These are phyloP conservation scores for Coniochaeta sp. DNA, from an alignment of 2,329 filamentous ascomycete genomes.

Conservation along the genomic window DNA sequence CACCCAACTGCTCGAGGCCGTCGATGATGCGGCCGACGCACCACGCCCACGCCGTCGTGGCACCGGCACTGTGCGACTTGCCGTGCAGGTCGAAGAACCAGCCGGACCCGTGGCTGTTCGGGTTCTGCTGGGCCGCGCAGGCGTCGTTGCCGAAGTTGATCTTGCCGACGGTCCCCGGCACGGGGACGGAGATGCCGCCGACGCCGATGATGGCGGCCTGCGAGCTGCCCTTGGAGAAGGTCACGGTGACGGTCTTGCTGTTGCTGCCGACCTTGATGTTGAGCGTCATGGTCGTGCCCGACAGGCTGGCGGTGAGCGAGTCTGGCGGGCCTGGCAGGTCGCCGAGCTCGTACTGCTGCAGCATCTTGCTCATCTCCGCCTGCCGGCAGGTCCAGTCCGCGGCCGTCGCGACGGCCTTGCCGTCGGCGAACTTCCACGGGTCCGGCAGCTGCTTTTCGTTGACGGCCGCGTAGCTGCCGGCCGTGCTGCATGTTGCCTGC, in stretches of 20 bases:
- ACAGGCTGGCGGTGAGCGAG: constrained; percentile 30
- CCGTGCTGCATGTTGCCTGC: neutral
- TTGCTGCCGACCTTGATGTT: constrained; percentile 24
- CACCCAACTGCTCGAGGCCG: constrained; percentile 40
- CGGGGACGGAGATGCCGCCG: constrained; percentile 43
- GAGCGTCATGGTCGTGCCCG: constrained; percentile 12
- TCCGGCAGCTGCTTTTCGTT: constrained; percentile 23
- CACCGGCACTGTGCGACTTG: constrained; percentile 42
- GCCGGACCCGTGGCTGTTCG: constrained; percentile 41
- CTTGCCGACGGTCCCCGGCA: constrained; percentile 42
- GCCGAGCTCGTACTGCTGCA: constrained; percentile 40
- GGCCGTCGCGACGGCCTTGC: constrained; percentile 30
- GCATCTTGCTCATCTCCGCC: constrained; percentile 32
- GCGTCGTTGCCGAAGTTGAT: constrained; percentile 50
- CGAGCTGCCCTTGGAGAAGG: constrained; percentile 26
- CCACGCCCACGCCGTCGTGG: constrained; percentile 53
- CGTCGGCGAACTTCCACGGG: constrained; percentile 37
- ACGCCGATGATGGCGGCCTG: constrained; percentile 48
- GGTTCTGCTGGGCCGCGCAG: constrained; percentile 39
- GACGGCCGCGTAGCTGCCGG: neutral
- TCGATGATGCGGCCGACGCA: constrained; percentile 51
- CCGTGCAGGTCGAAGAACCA: constrained; percentile 52
- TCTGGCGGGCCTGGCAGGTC: constrained; percentile 34
- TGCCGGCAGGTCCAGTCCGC: constrained; percentile 36
- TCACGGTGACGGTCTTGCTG: constrained; percentile 31